phyloP scores from a whole-genome alignment of 345 rosid genomes.

The Nephelium lappaceum region DNA sequence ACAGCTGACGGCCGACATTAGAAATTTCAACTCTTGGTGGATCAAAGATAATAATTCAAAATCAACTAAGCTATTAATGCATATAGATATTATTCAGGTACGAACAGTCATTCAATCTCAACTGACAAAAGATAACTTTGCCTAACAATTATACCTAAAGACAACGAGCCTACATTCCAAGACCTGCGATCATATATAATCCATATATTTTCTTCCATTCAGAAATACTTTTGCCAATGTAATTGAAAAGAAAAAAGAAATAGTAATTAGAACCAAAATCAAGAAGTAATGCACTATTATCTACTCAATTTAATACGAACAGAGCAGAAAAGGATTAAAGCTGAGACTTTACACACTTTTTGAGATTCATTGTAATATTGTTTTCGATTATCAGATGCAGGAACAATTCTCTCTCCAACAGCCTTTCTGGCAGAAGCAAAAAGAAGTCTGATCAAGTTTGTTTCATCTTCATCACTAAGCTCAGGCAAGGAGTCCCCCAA shows the following conservation, averaged over 20 bases:
- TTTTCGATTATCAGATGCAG: constrained; percentile 86
- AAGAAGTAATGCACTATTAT: neutral
- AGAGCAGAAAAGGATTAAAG: constrained; percentile 7
- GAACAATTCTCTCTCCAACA: constrained; percentile 93
- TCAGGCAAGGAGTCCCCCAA: constrained; percentile 84
- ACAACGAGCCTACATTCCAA: neutral
- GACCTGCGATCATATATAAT: neutral
- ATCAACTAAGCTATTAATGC: constrained; percentile 3
- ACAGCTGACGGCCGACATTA: no score
- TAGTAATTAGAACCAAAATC: neutral
- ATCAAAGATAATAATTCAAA: neutral
- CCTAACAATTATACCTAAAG: neutral
- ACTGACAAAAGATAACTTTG: constrained; percentile 3
- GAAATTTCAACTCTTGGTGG: no score
- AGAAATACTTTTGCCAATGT: neutral
- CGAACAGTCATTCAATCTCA: constrained; percentile 10
- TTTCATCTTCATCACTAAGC: constrained; percentile 81
- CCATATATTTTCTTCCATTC: neutral
- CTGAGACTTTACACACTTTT: constrained; percentile 49
- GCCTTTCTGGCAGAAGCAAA: constrained; percentile 90
- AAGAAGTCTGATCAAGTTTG: constrained; percentile 88
- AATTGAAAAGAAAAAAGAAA: neutral
- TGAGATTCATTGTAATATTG: constrained; percentile 86
- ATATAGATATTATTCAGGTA: neutral
- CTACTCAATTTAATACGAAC: neutral